Conservation (phyloP, 177 flowering plant species). For the Vitis hybrid region DNA sequence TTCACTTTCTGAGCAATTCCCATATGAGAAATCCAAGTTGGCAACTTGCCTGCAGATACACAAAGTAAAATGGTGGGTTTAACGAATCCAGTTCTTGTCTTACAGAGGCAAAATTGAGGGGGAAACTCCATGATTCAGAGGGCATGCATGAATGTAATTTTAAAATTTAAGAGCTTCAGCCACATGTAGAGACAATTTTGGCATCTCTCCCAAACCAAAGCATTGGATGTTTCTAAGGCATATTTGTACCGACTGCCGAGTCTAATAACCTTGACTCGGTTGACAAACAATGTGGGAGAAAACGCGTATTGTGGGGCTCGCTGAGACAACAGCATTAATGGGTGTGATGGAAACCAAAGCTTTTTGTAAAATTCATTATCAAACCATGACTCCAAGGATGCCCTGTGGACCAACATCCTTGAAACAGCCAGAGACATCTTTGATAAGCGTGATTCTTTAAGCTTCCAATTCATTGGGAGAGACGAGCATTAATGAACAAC, state of each 20-base stretch:
- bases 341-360: neutral
- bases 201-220: slow-evolving; percentile 7
- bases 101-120: neutral
- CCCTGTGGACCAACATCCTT: slow-evolving; percentile 24
- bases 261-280: neutral
- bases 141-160: neutral
- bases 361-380: no score
- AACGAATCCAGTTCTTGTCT: no score
- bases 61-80: no score
- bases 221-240: slow-evolving; percentile 20
- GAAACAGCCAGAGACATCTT: slow-evolving; percentile 13
- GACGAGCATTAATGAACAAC: slow-evolving; percentile 1
- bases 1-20: no score
- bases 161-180: no score
- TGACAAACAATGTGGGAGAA: slow-evolving; percentile 10
- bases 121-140: neutral
- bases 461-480: slow-evolving; percentile 13
- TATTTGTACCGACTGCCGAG: neutral
- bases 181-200: no score
- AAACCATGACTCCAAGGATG: no score
- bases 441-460: slow-evolving; percentile 4
- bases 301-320: slow-evolving; percentile 11
- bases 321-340: neutral
- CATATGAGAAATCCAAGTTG: no score
- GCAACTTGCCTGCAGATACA: no score